A percentile compares a stretch with the other conserved stretches of the same genome.
These are phyloP conservation scores for Malus hybrid DNA, from an alignment of 331 rosid genomes.

Conservation along the genomic window DNA sequence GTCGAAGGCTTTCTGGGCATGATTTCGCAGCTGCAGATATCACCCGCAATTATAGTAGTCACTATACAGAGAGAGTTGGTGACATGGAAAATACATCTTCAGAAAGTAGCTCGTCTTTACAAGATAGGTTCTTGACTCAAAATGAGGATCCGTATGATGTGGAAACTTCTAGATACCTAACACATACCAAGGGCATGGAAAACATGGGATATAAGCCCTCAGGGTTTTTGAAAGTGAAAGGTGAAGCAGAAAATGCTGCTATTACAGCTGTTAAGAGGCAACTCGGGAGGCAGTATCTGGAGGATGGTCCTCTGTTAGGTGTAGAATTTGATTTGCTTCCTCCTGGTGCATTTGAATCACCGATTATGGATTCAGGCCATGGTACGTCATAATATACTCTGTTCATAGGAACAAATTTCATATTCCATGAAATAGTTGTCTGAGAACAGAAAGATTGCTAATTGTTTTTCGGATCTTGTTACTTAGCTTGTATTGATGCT, in stretches of 20 bases:
- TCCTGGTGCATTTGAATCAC: constrained; percentile 87
- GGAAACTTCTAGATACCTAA: constrained; percentile 55
- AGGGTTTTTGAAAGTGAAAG: constrained; percentile 92
- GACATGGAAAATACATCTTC: constrained; percentile 74
- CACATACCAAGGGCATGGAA: constrained; percentile 41
- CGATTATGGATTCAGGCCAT: constrained; percentile 39
- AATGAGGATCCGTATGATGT: constrained; percentile 54
- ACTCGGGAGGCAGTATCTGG: constrained; percentile 61
- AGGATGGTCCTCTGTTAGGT: constrained; percentile 86
- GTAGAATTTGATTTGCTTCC: constrained; percentile 85
- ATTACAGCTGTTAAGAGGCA: constrained; percentile 92
- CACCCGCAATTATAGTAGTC: constrained; percentile 37
- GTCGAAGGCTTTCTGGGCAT: constrained; percentile 57
- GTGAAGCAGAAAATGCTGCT: constrained; percentile 95
- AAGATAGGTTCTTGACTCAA: constrained; percentile 54
- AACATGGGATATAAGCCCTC: constrained; percentile 71
- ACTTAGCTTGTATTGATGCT: neutral
- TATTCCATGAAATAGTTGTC: constrained; percentile 11
- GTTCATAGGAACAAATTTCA: neutral
- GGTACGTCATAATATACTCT: constrained; percentile 38
- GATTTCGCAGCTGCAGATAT: constrained; percentile 47
- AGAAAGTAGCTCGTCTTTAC: constrained; percentile 79
- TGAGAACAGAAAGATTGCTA: neutral
- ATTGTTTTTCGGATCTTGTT: constrained; percentile 1
- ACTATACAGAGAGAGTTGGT: constrained; percentile 39